Evolutionary conservation across 1,284 basidiomycete species (phyloP).

Genomic region (Rhizoctonia solani): DNA sequence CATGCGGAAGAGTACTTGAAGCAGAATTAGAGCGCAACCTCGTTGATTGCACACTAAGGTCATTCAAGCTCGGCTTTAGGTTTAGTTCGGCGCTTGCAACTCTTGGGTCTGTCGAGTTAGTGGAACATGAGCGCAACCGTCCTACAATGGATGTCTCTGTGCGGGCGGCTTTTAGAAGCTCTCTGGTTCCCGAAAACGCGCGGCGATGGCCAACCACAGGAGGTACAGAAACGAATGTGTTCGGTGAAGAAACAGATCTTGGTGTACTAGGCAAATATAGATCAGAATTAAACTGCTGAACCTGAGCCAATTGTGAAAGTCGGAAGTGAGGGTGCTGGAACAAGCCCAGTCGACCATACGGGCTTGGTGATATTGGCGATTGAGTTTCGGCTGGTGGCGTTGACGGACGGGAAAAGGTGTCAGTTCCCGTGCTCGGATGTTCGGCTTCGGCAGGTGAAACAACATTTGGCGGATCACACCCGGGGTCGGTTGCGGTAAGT

Average conservation of each 20-base stretch:
- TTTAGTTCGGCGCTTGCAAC: not conserved
- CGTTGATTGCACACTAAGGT: conserved; percentile 17
- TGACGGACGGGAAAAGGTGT: not conserved
- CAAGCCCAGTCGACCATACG: not conserved
- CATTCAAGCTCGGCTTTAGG: not conserved
- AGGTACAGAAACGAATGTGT: not conserved
- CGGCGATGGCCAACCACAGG: not conserved
- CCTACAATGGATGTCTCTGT: not conserved
- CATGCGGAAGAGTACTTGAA: not conserved
- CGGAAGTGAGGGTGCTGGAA: not conserved
- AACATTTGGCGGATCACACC: too few relatives aligned
- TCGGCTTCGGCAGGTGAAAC: too few relatives aligned
- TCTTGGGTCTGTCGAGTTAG: not conserved
- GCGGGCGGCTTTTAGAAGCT: not conserved
- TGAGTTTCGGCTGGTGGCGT: too few relatives aligned
- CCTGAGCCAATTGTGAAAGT: not conserved
- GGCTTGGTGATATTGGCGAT: not conserved
- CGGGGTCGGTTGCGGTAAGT: not conserved
- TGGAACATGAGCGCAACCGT: conserved; percentile 12
- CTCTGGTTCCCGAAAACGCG: conserved; percentile 16
- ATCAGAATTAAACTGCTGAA: not conserved
- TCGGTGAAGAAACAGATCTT: not conserved
- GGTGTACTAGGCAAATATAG: not conserved
- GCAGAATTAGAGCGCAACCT: conserved; percentile 8
- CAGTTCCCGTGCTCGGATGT: not conserved